Conservation (phyloP, 331 rosid species). For the Phaseolus coccineus region DNA sequence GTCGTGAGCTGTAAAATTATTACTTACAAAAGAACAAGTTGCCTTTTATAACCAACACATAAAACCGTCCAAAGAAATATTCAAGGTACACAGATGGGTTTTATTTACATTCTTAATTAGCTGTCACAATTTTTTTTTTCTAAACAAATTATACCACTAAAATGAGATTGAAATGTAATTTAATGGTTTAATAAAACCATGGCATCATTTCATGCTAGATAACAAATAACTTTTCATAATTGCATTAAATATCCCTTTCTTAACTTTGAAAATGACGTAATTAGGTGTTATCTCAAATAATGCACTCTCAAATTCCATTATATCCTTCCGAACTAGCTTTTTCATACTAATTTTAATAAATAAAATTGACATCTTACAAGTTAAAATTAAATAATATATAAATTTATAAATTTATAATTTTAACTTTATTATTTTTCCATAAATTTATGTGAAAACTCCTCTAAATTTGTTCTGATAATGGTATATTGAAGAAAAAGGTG, state of each 20-base stretch:
- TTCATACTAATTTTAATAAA: too few relatives aligned
- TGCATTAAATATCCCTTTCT: neutral
- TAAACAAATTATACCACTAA: neutral
- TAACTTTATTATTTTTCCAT: too few relatives aligned
- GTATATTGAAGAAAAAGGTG: neutral
- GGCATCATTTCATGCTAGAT: neutral
- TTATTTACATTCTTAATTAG: conserved; percentile 3
- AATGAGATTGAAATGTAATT: neutral
- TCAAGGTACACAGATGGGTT: neutral
- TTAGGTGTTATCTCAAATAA: neutral
- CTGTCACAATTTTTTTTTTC: neutral
- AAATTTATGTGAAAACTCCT: too few relatives aligned
- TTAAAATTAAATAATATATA: too few relatives aligned
- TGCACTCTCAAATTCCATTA: neutral
- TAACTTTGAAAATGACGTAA: neutral
- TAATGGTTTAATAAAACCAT: neutral
- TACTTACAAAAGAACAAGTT: neutral
- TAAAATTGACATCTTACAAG: too few relatives aligned
- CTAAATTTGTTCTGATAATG: too few relatives aligned
- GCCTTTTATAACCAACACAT: neutral
- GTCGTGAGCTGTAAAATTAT: neutral
- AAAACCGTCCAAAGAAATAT: neutral
- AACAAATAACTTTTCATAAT: neutral
- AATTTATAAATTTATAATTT: too few relatives aligned
- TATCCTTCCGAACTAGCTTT: too few relatives aligned